Evolutionary conservation across 495 filamentous ascomycete genomes (phyloP).

Genomic region (Staphylotrichum longicolle): DNA sequence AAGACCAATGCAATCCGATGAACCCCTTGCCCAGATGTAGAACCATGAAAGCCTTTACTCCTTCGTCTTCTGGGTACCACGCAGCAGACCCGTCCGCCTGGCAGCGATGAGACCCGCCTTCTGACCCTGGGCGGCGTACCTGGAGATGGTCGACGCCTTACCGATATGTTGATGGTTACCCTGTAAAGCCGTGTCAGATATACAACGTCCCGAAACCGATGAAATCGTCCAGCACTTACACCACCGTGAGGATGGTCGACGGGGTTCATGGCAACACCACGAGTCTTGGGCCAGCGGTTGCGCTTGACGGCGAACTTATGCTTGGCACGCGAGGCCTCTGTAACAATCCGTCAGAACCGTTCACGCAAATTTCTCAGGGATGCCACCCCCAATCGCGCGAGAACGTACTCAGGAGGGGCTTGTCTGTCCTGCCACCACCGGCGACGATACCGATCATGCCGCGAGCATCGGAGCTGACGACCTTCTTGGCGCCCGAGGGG

Average conservation of each 20-base stretch:
- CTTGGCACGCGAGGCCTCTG: slow-evolving; percentile 96
- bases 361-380: background rate
- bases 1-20: slow-evolving; percentile 54
- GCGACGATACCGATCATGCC: slow-evolving; percentile 99
- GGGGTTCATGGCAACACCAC: slow-evolving; percentile 99
- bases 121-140: slow-evolving; percentile 96
- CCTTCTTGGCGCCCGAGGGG: slow-evolving; percentile 97
- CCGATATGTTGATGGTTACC: slow-evolving; percentile 99
- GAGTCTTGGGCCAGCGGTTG: slow-evolving; percentile 99
- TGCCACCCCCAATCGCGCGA: background rate
- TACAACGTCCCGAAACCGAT: background rate
- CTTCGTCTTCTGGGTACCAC: slow-evolving; percentile 99
- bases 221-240: slow-evolving; percentile 39
- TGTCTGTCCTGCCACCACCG: slow-evolving; percentile 98
- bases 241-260: slow-evolving; percentile 99
- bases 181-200: slow-evolving; percentile 47
- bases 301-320: slow-evolving; percentile 99
- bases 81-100: slow-evolving; percentile 95
- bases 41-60: slow-evolving; percentile 66
- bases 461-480: slow-evolving; percentile 82
- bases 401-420: slow-evolving; percentile 86
- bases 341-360: slow-evolving; percentile 28
- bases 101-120: slow-evolving; percentile 99
- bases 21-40: slow-evolving; percentile 53
- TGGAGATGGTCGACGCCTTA: slow-evolving; percentile 98